A percentile compares a stretch with the other conserved stretches of the same genome.
Evolutionary conservation across 2,329 filamentous ascomycete species (phyloP).

Genomic region (Alternaria atra): DNA sequence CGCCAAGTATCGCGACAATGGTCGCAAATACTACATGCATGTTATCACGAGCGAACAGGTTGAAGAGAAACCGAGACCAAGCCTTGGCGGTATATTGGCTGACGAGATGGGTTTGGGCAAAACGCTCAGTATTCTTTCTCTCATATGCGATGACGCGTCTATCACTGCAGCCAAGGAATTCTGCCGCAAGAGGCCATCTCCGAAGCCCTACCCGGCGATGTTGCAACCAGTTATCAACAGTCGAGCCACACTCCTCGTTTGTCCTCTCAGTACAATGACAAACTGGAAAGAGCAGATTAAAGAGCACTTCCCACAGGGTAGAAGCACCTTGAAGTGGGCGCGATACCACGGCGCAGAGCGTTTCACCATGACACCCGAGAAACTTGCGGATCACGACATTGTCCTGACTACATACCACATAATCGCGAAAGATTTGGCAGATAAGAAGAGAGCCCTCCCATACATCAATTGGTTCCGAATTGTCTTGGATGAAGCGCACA

Average conservation of each 20-base stretch:
- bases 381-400: slow-evolving; percentile 78
- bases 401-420: slow-evolving; percentile 95
- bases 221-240: slow-evolving; percentile 65
- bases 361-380: slow-evolving; percentile 65
- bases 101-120: slow-evolving; percentile 64
- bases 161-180: slow-evolving; percentile 70
- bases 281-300: slow-evolving; percentile 97
- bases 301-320: slow-evolving; percentile 73
- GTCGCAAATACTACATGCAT: slow-evolving; percentile 75
- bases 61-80: slow-evolving; percentile 45
- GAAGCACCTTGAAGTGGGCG: slow-evolving; percentile 70
- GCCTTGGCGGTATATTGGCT: slow-evolving; percentile 58
- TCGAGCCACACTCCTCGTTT: slow-evolving; percentile 84
- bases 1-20: slow-evolving; percentile 63
- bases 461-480: slow-evolving; percentile 92
- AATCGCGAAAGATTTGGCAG: slow-evolving; percentile 75
- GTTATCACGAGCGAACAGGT: slow-evolving; percentile 75
- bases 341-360: slow-evolving; percentile 87
- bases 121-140: slow-evolving; percentile 79
- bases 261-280: slow-evolving; percentile 86
- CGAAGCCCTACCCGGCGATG: slow-evolving; percentile 4
- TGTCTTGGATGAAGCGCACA: slow-evolving; percentile 92
- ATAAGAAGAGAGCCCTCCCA: slow-evolving; percentile 72
- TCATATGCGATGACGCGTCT: slow-evolving; percentile 69
- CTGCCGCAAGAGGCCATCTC: slow-evolving; percentile 61